Evolutionary conservation across 2,329 filamentous ascomycete genomes (phyloP).

Genomic region (Hypoxylon sp.): DNA sequence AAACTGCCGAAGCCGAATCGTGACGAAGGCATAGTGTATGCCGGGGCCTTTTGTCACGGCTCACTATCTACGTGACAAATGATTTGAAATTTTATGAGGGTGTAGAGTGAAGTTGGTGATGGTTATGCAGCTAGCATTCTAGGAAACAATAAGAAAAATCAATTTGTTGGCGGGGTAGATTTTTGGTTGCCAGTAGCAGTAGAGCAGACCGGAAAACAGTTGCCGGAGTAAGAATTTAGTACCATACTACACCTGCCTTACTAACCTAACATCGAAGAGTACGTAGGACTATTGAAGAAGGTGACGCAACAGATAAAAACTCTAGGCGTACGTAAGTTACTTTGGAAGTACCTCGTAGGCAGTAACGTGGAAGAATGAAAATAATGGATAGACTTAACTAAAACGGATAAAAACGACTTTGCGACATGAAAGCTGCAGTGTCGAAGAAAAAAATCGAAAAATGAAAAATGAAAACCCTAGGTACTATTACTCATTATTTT

Average conservation of each 20-base stretch:
- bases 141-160: slow-evolving; percentile 7
- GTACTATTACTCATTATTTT: neutral
- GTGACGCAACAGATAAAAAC: neutral
- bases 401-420: too few species aligned
- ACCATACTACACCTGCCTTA: slow-evolving; percentile 2
- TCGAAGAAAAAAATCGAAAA: neutral
- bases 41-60: slow-evolving; percentile 8
- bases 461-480: neutral
- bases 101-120: slow-evolving; percentile 12
- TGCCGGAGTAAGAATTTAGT: slow-evolving; percentile 29
- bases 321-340: neutral
- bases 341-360: neutral
- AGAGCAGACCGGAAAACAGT: slow-evolving; percentile 1
- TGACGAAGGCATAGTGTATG: slow-evolving; percentile 63
- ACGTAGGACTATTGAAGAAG: neutral
- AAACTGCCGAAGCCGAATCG: slow-evolving; percentile 60
- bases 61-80: slow-evolving; percentile 6
- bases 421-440: neutral
- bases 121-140: slow-evolving; percentile 3
- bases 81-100: neutral
- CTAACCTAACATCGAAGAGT: neutral
- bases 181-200: neutral
- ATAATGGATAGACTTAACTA: too few species aligned
- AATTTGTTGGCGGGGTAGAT: slow-evolving; percentile 29
- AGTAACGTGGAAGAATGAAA: too few species aligned